phyloP scores from a whole-genome alignment of 495 filamentous ascomycete species.

The Hamigera avellanea region DNA sequence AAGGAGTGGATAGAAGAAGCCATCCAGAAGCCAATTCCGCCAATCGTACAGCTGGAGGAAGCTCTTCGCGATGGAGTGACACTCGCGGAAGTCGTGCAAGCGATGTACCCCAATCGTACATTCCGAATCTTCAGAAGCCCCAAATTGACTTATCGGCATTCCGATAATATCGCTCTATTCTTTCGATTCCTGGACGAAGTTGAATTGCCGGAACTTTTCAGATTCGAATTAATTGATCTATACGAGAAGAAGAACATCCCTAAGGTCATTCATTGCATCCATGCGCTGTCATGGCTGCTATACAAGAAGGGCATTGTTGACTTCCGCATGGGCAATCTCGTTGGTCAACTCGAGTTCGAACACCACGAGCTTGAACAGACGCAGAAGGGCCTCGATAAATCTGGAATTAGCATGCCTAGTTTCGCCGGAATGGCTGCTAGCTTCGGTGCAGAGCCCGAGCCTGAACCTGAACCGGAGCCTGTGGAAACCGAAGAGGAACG shows the following conservation, averaged over 20 bases:
- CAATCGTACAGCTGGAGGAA: constrained; percentile 94
- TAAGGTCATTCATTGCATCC: constrained; percentile 98
- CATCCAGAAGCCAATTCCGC: constrained; percentile 77
- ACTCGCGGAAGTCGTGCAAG: constrained; percentile 89
- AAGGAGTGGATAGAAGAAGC: constrained; percentile 99
- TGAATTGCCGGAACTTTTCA: constrained; percentile 94
- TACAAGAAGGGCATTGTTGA: constrained; percentile 89
- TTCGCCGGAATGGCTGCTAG: constrained; percentile 94
- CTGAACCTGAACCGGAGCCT: constrained; percentile 49
- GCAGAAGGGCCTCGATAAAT: constrained; percentile 91
- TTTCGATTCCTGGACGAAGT: constrained; percentile 87
- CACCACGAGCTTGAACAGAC: constrained; percentile 94
- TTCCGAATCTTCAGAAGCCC: constrained; percentile 75
- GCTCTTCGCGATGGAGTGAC: constrained; percentile 88
- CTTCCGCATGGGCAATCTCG: constrained; percentile 95
- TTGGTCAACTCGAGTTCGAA: constrained; percentile 94
- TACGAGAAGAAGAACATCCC: constrained; percentile 99
- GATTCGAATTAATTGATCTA: constrained; percentile 93
- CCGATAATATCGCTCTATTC: constrained; percentile 91
- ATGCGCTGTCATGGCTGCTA: constrained; percentile 90
- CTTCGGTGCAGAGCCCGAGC: constrained; percentile 74
- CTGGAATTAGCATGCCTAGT: constrained; percentile 91
- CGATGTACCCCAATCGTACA: constrained; percentile 63
- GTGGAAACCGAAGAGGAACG: constrained; percentile 83
- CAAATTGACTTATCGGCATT: constrained; percentile 87